Base-by-base conservation (phyloP, 192 early-diverging fungal genomes). In the Backusella parvicylindrica region DNA sequence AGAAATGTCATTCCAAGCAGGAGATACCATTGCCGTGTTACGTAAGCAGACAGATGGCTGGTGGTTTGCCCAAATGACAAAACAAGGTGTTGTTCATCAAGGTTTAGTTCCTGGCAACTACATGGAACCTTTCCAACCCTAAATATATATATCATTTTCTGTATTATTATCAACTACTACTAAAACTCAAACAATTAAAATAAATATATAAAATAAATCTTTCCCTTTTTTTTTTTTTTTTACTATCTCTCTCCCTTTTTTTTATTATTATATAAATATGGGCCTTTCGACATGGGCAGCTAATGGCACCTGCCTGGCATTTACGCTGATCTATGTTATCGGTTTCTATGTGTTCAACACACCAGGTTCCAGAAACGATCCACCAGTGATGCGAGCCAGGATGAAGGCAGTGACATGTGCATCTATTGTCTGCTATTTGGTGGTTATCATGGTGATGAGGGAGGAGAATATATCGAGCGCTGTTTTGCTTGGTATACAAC, bases 291-390 rank as follows among this genome's bases (percentile, higher is more conserved):
- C 78, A 28, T 80, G 70, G 75, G 31, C 84, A 26, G 86, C 86
- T 66, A 81, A 74, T 50, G 11, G 73, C 35, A 76, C 81, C 1
- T 90, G 88, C 77, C 38, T 84, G n/a, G 31, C 78, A 2, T 85
- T 88, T 64, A 83, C 89, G 0, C 13, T 82, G 33, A 31, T 83
- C 13, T 91, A 90, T 79, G 79, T 92, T 56, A 84, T 81, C n/a
- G 84, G 83, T 2, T 82, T 92, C 33, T 91, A 89, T 65, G 13
- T 92, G 11, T 82, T 86, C 26, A 72, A 38, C 50, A 38, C 31
- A 37, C 63, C 53, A 73, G 28, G 63, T 47, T 77, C 26, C 0
- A 73, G 89, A 15, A 79, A 91, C 67, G 79, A 91, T 28, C 89
- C 90, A 0, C 66, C 71, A 3, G 88, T 90, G 26, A 89, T 92